These are phyloP conservation scores for Diutina catenulata DNA, from an alignment of 1,139 yeast genomes.

Conservation along the genomic window DNA sequence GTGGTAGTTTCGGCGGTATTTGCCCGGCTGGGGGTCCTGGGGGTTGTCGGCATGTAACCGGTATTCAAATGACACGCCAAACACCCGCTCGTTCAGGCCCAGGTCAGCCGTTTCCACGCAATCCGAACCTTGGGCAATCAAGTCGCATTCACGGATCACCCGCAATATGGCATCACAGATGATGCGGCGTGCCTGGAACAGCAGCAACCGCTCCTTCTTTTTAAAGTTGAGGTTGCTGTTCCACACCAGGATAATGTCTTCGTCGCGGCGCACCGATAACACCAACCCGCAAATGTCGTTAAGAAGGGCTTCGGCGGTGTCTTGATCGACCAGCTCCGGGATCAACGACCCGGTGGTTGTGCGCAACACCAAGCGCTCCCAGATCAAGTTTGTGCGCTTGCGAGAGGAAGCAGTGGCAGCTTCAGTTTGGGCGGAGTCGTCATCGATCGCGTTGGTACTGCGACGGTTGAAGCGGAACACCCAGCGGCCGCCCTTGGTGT, in stretches of 20 bases:
- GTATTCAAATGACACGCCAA: constrained; percentile 35
- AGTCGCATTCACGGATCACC: constrained; percentile 38
- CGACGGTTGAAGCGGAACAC: constrained; percentile 38
- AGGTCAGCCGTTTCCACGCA: constrained; percentile 20
- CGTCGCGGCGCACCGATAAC: constrained; percentile 29
- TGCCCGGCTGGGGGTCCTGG: neutral
- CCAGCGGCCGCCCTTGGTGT: constrained; percentile 59
- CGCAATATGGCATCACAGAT: constrained; percentile 37
- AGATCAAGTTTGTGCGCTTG: constrained; percentile 30
- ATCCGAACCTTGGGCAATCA: constrained; percentile 24
- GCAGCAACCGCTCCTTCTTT: constrained; percentile 22
- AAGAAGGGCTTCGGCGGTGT: constrained; percentile 20
- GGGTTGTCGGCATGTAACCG: constrained; percentile 30
- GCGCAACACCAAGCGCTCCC: constrained; percentile 40
- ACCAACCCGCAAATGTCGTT: constrained; percentile 43
- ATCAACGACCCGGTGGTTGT: constrained; percentile 34
- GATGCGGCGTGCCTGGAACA: constrained; percentile 36
- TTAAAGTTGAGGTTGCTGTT: constrained; percentile 34
- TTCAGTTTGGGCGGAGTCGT: constrained; percentile 9
- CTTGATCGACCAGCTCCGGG: constrained; percentile 16
- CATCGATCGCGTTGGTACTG: constrained; percentile 9
- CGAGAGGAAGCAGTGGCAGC: constrained; percentile 16
- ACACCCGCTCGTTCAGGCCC: constrained; percentile 29
- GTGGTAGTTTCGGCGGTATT: constrained; percentile 2
- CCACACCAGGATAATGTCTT: constrained; percentile 40